A percentile compares a stretch with the other conserved stretches of the same genome.
phyloP scores from a whole-genome alignment of 1,139 yeast species.

The Scheffersomyces parashehatae region DNA sequence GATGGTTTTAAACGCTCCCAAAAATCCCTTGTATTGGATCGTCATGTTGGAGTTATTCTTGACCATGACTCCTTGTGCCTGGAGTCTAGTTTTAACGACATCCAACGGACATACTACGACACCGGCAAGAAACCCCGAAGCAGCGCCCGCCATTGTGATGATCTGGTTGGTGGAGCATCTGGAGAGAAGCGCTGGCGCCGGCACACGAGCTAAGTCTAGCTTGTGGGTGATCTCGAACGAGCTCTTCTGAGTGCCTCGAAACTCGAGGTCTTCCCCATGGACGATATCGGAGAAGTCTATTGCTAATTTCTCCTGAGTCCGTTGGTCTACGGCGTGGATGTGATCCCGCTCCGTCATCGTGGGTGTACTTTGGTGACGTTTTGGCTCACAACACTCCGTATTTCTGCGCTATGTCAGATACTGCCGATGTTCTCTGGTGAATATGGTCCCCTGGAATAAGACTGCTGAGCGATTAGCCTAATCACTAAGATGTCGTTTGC shows the following conservation, averaged over 20 bases:
- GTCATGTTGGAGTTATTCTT: conserved; percentile 2
- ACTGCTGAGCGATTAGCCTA: too few relatives aligned
- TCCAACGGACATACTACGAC: conserved; percentile 50
- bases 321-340: too few relatives aligned
- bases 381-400: too few relatives aligned
- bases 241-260: conserved; percentile 23
- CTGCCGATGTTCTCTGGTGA: too few relatives aligned
- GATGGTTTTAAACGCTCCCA: conserved; percentile 59
- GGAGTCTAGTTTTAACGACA: conserved; percentile 48
- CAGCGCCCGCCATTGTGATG: conserved; percentile 45
- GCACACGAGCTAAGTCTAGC: conserved; percentile 6
- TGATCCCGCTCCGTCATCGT: too few relatives aligned
- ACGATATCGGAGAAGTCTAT: conserved; percentile 39
- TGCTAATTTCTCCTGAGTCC: not conserved
- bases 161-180: conserved; percentile 34
- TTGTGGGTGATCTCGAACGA: conserved; percentile 8
- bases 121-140: conserved; percentile 49
- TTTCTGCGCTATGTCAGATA: too few relatives aligned
- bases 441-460: too few relatives aligned
- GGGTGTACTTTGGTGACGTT: too few relatives aligned
- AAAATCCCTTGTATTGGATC: conserved; percentile 18
- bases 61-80: conserved; percentile 39
- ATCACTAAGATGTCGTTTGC: too few relatives aligned
- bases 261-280: conserved; percentile 43
- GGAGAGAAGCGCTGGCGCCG: conserved; percentile 24